These are phyloP conservation scores for Heritiera fomes DNA, from an alignment of 345 rosid species.

Conservation along the genomic window DNA sequence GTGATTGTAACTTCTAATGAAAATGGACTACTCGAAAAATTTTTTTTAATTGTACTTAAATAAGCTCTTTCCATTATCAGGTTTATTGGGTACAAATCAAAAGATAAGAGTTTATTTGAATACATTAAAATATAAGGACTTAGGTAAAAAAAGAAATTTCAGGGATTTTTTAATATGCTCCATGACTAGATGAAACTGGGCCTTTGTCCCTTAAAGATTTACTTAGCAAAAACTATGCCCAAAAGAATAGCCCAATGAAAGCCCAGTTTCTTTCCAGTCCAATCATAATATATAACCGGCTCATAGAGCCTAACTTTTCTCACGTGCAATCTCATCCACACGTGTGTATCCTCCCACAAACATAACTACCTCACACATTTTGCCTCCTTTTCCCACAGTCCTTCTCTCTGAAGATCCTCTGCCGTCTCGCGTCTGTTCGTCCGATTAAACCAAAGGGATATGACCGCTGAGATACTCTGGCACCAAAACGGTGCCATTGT, in stretches of 20 bases:
- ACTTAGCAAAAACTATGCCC: background rate
- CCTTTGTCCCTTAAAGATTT: background rate
- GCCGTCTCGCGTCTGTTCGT: background rate
- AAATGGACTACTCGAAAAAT: no score
- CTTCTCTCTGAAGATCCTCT: background rate
- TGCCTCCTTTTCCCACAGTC: background rate
- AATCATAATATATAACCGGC: background rate
- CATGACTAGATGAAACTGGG: background rate
- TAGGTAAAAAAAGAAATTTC: no score
- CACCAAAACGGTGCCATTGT: constrained; percentile 40
- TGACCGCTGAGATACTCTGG: constrained; percentile 55
- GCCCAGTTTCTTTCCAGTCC: background rate
- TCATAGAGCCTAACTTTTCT: background rate
- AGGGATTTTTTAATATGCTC: background rate
- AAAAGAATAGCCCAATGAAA: background rate
- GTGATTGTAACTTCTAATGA: no score
- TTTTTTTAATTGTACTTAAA: no score
- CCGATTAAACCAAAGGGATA: constrained; percentile 4
- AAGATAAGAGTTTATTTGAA: no score
- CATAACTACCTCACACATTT: background rate
- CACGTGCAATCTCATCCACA: background rate
- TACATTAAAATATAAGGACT: no score
- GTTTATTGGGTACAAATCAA: no score
- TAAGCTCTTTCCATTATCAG: no score
- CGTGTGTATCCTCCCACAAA: background rate